Base-by-base conservation (phyloP, 371 early-diverging fungal genomes). In the Furculomyces boomerangus region DNA sequence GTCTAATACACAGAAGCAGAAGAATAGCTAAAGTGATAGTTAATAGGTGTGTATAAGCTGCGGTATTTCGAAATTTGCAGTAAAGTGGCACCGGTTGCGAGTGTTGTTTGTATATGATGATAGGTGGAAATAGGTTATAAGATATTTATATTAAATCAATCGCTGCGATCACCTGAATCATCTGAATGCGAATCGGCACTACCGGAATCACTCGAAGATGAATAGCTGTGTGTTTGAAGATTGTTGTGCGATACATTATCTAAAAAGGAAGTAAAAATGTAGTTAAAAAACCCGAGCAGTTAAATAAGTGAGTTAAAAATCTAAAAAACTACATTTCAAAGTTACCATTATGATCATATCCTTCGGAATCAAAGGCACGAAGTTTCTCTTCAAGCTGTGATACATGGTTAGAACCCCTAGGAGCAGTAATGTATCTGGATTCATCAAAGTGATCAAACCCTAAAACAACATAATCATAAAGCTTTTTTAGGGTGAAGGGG, bases 401-500 rank as follows among this genome's bases (percentile, higher is more conserved):
- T 44, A 50, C 22, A 30, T 56, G 20, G 35, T 39, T n/a, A 39
- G n/a, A 13, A 14, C n/a, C 14, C 13, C 39, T n/a, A 39, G 14
- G 14, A 39, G 14, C n/a, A 39, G 13, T 39, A 14, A n/a, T n/a
- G n/a, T 56, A 48, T 31, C 54, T 50, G 0, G 60, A 30, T 50
- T 48, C 59, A 51, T 61, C 57, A 30, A 59, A 59, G 63, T 59
- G 10, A 63, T 62, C 60, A 60, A 61, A 74, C 56, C 75, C 76
- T 30, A 72, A 75, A 20, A 70, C 73, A 2, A 91, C 94, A 66
- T 84, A 92, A 57, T 84, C 76, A 61, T 90, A 90, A 57, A 97
- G 67, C 62, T 77, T 76, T 64, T 79, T 79, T 31, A 93, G 74
- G 14, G 93, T 92, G n/a, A 59, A 67, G 57, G 76, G 72, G 61